phyloP scores from a whole-genome alignment of 164 flowering plant species.

The Macadamia integrifolia region DNA sequence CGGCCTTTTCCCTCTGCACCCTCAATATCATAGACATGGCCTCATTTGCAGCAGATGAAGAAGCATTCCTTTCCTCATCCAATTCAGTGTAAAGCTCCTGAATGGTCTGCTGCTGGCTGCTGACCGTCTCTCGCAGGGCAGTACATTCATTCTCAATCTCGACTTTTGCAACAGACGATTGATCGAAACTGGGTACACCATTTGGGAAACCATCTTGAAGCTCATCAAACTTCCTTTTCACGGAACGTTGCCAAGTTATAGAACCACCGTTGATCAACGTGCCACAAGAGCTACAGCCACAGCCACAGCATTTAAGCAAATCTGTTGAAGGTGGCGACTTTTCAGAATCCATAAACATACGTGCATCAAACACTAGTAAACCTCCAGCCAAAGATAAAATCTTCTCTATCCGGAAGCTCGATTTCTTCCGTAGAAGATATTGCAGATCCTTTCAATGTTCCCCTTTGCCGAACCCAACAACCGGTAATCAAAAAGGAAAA shows the following conservation, averaged over 20 bases:
- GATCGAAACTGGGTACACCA: constrained; percentile 19
- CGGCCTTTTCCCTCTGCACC: constrained; percentile 95
- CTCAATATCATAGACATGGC: constrained; percentile 97
- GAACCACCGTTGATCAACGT: constrained; percentile 14
- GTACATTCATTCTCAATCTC: constrained; percentile 72
- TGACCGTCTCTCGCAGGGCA: constrained; percentile 69
- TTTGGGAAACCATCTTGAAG: constrained; percentile 26
- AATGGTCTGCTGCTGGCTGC: constrained; percentile 61
- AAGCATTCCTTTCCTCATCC: constrained; percentile 91
- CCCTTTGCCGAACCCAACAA: constrained; percentile 11
- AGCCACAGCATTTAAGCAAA: constrained; percentile 44
- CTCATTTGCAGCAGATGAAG: constrained; percentile 91
- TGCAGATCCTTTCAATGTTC: constrained; percentile 3
- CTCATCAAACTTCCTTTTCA: constrained; percentile 66
- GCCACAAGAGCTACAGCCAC: constrained; percentile 45
- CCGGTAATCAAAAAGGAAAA: constrained; percentile 4
- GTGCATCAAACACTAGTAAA: constrained; percentile 21
- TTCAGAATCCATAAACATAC: constrained; percentile 39
- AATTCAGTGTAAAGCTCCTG: constrained; percentile 64
- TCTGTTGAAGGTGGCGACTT: constrained; percentile 23
- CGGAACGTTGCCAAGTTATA: constrained; percentile 46
- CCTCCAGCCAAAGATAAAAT: background rate
- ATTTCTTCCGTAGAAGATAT: constrained; percentile 2
- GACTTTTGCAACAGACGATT: constrained; percentile 46
- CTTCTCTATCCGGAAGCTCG: background rate